Base-by-base conservation (phyloP, 768 basidiomycete species). In the Candolleomyces eurysporus region DNA sequence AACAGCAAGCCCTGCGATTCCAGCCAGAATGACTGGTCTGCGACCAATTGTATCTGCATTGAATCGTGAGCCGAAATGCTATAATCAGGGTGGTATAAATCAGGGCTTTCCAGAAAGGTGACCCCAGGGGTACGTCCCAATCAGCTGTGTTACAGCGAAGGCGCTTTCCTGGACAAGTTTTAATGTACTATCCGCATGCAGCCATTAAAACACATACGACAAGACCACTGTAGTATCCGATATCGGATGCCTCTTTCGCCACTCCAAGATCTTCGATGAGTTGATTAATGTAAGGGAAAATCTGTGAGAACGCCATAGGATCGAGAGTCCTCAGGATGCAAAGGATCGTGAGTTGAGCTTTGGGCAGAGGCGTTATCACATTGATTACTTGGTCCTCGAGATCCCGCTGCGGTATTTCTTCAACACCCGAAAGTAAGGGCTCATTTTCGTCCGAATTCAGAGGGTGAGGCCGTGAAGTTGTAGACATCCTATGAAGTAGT, bases 201-300 rank as follows among this genome's bases (percentile, higher is more conserved):
- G 16, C 19, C 19, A 16, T 45, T 56, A 46, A 49, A 48, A 56
- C 5, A 67, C 82, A 64, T 65, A 86, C 87, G 61, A 87, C 80
- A 22, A 90, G 61, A 14, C 89, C 88, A 66, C 86, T 86, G 68
- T 88, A 89, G 65, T 84, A 86, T 1, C 86, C 88, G 30, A 87
- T 77, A 66, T 79, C 75, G 4, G 82, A 81, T 9, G 80, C 82
- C 64, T 87, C 81, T 31, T 82, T 72, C 17, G 83, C 81, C 51
- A 87, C 74, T 66, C 80, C 76, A 6, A 88, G 73, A 63, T 80
- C 77, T 36, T 66, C 76, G 63, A 90, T 80, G 75, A 89, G 85
- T 67, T 88, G 78, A 57, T 89, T 89, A 54, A 89, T 78, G 65
- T 87, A 90, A 59, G 88, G 88, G 62, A 85, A 84, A 53, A 89